Conservation (phyloP, 1,284 basidiomycete species). For the Flammula alnicola region DNA sequence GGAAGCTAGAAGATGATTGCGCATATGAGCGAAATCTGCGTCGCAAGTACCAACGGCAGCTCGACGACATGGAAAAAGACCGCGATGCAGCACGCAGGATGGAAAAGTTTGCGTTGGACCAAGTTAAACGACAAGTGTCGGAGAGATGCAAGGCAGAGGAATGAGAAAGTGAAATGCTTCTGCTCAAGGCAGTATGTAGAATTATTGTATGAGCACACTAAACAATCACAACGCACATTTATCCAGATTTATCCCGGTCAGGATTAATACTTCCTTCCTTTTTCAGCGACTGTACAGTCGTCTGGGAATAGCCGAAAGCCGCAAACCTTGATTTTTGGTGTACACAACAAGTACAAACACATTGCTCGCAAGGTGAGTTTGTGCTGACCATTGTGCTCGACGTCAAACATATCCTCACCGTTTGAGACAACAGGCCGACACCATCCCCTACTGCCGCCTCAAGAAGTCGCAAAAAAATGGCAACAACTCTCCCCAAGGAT, state of each 20-base stretch:
- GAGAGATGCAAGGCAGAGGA: no score
- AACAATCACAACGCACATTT: no score
- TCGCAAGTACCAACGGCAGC: no score
- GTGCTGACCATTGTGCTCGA: constrained; percentile 31
- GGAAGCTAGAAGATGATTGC: no score
- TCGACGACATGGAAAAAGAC: no score
- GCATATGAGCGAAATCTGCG: no score
- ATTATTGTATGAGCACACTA: no score
- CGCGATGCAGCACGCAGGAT: no score
- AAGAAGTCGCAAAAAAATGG: constrained; percentile 50
- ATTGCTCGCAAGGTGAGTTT: constrained; percentile 38
- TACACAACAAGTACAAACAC: constrained; percentile 54
- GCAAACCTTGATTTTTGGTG: constrained; percentile 52
- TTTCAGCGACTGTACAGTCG: constrained; percentile 46
- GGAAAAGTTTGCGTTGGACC: no score
- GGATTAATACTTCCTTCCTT: constrained; percentile 22
- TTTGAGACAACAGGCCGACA: constrained; percentile 24
- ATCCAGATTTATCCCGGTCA: constrained; percentile 4
- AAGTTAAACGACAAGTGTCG: no score
- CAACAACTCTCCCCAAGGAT: constrained; percentile 79
- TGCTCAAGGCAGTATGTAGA: no score
- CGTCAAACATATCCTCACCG: constrained; percentile 27
- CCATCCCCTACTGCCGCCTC: constrained; percentile 31
- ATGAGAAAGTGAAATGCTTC: no score
- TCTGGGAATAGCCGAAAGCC: constrained; percentile 43